phyloP scores from a whole-genome alignment of 176 grass and related monocot species.

The Oryza glaberrima region DNA sequence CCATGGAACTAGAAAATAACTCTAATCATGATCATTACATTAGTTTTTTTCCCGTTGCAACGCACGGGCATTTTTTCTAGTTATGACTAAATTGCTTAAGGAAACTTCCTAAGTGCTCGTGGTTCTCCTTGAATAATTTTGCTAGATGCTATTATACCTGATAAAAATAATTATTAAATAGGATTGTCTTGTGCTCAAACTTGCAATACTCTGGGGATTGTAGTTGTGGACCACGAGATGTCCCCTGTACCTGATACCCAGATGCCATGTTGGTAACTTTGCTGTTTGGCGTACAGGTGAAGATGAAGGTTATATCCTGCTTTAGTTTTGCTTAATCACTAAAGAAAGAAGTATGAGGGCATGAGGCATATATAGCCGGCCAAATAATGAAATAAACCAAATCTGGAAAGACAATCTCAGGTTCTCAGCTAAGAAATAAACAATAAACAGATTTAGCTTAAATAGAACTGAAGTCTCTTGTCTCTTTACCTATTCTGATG shows the following conservation, averaged over 20 bases:
- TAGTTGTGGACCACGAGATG: background rate
- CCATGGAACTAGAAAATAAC: too few relatives aligned
- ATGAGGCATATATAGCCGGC: background rate
- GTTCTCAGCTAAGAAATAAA: background rate
- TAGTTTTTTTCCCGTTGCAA: too few relatives aligned
- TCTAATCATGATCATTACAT: too few relatives aligned
- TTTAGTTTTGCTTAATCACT: background rate
- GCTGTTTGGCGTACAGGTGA: too few relatives aligned
- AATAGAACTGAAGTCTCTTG: background rate
- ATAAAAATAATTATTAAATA: background rate
- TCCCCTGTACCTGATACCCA: background rate
- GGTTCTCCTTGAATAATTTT: constrained; percentile 3
- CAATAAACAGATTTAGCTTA: background rate
- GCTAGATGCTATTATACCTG: background rate
- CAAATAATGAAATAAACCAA: background rate
- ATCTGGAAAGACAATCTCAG: background rate
- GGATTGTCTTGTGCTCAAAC: background rate
- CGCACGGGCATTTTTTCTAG: too few relatives aligned
- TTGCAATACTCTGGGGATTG: background rate
- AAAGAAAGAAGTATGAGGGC: background rate
- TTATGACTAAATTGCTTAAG: background rate
- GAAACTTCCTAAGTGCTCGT: background rate
- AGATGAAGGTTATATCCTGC: background rate
- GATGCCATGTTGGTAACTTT: background rate
- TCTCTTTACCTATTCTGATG: background rate